Base-by-base conservation (phyloP, 768 basidiomycete species). In the Auriscalpium vulgare region DNA sequence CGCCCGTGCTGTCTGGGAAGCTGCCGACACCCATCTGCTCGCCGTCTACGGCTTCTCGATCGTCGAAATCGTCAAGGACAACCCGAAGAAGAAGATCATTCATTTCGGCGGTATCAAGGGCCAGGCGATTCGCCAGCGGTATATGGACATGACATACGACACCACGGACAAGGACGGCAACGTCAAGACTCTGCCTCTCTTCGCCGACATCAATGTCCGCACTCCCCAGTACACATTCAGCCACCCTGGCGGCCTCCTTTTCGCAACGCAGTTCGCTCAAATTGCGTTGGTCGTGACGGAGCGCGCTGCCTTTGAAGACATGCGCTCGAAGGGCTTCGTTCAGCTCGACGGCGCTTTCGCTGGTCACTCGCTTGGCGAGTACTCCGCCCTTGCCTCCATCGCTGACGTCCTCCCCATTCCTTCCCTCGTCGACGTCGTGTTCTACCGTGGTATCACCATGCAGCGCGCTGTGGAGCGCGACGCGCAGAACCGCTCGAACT, bases 401-500 rank as follows among this genome's bases (percentile, higher is more conserved):
- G 95, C 95, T 23, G 95, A 95, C 69, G 91, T 97, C 53, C 83
- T 98, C 37, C 90, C 92, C 48, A 92, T 98, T 63, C 92, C 95
- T 17, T 84, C 92, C 2, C 84, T 98, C 49, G 92, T 95, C 65
- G 97, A 99, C 63, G 91, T 99, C 66, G 95, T 99, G 29, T 99
- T 99, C 80, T 99, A 97, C 72, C 92, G 97, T 69, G 97, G 97
- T 64, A 95, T 99, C 67, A 99, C 97, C 37, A 99, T 98, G 97
- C 97, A 98, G 67, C 92, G 97, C 21, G 97, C 97, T 29, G 97
- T 99, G 56, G 93, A 97, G 72, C 91, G 97, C 36, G 97, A 99
- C 67, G 77, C 87, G 2, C 77, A 89, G 56, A 95, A 95, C 66
- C 83, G 97, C 38, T 95, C 92, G 23, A 93, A 95, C 68, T 99